A percentile compares a stretch with the other conserved stretches of the same genome.
phyloP scores from a whole-genome alignment of 495 filamentous ascomycete species.

The Penicillium ochrochloron region DNA sequence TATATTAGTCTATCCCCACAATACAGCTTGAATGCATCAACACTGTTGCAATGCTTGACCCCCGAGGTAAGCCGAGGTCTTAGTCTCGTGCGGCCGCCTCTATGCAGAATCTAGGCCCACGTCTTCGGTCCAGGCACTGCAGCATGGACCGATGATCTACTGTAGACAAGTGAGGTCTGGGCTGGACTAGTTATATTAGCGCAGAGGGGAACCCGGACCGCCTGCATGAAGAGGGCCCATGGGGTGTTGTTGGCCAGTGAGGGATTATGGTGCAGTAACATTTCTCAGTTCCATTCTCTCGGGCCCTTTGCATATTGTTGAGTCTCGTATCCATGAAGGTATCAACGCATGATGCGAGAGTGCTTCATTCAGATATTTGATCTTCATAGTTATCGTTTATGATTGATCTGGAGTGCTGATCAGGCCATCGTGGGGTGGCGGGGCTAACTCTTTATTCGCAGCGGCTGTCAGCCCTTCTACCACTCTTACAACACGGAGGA shows the following conservation, averaged over 20 bases:
- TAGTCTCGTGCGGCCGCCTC: neutral
- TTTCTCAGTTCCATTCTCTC: neutral
- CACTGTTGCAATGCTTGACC: neutral
- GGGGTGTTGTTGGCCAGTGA: neutral
- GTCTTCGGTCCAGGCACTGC: neutral
- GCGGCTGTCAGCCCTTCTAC: neutral
- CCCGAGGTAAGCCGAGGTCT: neutral
- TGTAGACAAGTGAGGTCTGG: neutral
- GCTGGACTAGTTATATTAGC: neutral
- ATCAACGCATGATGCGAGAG: neutral
- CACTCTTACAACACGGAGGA: neutral
- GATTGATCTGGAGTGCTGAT: neutral
- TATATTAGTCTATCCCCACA: slow-evolving; percentile 6
- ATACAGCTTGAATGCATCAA: neutral
- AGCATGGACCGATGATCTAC: slow-evolving; percentile 7
- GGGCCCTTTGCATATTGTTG: neutral
- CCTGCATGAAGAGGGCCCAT: neutral
- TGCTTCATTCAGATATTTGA: neutral
- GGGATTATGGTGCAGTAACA: neutral
- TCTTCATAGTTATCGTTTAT: neutral
- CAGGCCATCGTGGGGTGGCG: slow-evolving; percentile 1
- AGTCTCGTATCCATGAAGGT: neutral
- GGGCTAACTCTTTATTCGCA: neutral
- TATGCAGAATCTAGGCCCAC: slow-evolving; percentile 2
- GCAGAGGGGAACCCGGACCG: slow-evolving; percentile 12